Base-by-base conservation (phyloP, 2,329 filamentous ascomycete genomes). In the Diaporthe citrichinensis region DNA sequence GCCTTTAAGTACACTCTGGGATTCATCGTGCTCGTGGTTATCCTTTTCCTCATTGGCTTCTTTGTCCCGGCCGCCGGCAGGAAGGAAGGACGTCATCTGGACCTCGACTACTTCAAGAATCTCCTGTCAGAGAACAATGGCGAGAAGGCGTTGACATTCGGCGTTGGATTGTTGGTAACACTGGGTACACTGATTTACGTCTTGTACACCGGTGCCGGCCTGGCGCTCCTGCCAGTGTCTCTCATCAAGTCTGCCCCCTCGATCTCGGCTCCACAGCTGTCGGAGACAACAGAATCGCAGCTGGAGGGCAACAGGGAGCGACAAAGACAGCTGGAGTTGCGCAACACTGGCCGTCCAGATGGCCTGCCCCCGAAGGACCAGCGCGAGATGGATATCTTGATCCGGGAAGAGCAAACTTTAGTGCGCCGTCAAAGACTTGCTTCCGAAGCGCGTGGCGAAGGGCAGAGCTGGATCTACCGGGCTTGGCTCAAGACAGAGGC, bases 191-290 rank as follows among this genome's bases (percentile, higher is more conserved):
- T 98, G 23, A 88, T 98, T 3, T 98, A 98, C 83, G 89, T 95
- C 67, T 83, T 98, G 61, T 98, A 99, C 83, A 98, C 96, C 1
- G 94, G 94, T 5, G 91, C 94, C 15, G 97, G 97, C 1, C 89
- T 99, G 76, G 97, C 97, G 2, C 89, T 98, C 25, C 90, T 98
- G 25, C 97, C 97, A 1, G 91, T 98, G 31, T 94, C 94, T 12
- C 91, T 98, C 82, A 98, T 99, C 88, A 98, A 97, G 85, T 95
- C 95, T 20, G 94, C 95, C 0, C 96, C 96, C 12, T 92, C 95
- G 14, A 90, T 98, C 76, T 98, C 96, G 8, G 94, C 92, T 1
- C 95, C 95, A 0, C 92, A 94, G 73, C 88, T 98, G 23, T 93
- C 91, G 34, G 94, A 93, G 76, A 94, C 90, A 23, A 97, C 95